Conservation (phyloP, 2,329 filamentous ascomycete genomes). For the Fusarium anguioides region DNA sequence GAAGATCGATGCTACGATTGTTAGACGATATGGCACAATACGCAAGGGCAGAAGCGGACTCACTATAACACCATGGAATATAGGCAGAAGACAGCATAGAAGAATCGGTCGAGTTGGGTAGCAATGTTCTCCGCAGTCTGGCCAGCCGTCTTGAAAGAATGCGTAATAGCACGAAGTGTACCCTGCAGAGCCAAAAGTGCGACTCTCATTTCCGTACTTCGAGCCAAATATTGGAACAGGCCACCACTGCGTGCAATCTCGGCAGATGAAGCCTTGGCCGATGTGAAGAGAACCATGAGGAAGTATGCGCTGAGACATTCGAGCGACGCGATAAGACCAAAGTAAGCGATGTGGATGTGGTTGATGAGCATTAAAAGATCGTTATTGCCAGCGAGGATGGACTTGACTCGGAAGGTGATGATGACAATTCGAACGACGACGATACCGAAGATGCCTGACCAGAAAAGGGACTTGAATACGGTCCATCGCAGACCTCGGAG, state of each 20-base stretch:
- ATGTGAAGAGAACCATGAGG: constrained; percentile 50
- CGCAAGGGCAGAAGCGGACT: constrained; percentile 7
- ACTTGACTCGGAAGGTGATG: constrained; percentile 46
- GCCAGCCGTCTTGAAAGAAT: constrained; percentile 51
- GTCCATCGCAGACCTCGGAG: constrained; percentile 54
- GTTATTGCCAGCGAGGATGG: constrained; percentile 42
- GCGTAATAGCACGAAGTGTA: constrained; percentile 52
- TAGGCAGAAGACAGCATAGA: constrained; percentile 54
- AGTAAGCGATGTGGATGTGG: constrained; percentile 55
- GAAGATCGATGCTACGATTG: constrained; percentile 45
- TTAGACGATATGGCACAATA: neutral
- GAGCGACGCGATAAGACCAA: constrained; percentile 52
- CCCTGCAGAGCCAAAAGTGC: constrained; percentile 52
- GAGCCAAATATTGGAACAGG: constrained; percentile 53
- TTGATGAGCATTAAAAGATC: constrained; percentile 48
- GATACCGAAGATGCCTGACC: constrained; percentile 65
- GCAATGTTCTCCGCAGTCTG: constrained; percentile 52
- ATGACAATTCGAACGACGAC: constrained; percentile 59
- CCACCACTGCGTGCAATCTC: constrained; percentile 46
- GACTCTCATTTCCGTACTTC: constrained; percentile 53
- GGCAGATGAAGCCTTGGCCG: constrained; percentile 39
- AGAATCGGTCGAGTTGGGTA: constrained; percentile 54
- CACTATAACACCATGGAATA: constrained; percentile 55
- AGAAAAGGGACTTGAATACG: constrained; percentile 65
- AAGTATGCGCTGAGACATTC: constrained; percentile 54